Base-by-base conservation (phyloP, 257 asterid species). In the Solanum habrochaites region DNA sequence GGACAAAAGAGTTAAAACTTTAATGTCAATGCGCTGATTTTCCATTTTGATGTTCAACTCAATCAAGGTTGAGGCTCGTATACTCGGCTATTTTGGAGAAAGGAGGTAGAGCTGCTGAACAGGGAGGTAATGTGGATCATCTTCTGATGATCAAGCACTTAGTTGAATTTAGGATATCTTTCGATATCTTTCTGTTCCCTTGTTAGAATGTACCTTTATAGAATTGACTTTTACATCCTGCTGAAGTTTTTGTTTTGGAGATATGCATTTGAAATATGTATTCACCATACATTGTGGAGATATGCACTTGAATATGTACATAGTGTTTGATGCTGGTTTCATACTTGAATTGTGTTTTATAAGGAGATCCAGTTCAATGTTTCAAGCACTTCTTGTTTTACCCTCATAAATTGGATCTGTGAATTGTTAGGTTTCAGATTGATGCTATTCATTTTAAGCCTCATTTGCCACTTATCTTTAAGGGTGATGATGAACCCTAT, bases 1-100 rank as follows among this genome's bases (percentile, higher is more conserved):
- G 88, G 94, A 93, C 40, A 92, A 94, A 89, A 92, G 90, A 58
- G 95, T 96, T 1, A 83, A 89, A 86, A 94, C 94, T 1, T 81
- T 96, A 88, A 94, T 93, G 98, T 94, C 98, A 18, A 92, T 96
- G 98, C 93, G 98, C 64, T 94, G 77, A 93, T 72, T 83, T 86
- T 43, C 73, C 10, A 58, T 83, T 45, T 45, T 40, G 6, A 12
- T 49, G 5, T 31, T 37, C 12, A 21, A 71, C 89, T 93, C 97
- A 91, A 90, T 90, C 93, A 92, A 92, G 97, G 97, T 94, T 94
- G 95, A 92, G 91, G 70, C 43, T 21, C 16, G 12, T 39, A 86
- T 83, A 67, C 72, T 67, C 29, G 64, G 88, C 83, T 87, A 25
- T 77, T 88, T 78, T 73, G 40, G 88, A 52, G 85, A 75, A 58